phyloP scores from a whole-genome alignment of 2,329 filamentous ascomycete genomes.

The Cladosporium sp. region DNA sequence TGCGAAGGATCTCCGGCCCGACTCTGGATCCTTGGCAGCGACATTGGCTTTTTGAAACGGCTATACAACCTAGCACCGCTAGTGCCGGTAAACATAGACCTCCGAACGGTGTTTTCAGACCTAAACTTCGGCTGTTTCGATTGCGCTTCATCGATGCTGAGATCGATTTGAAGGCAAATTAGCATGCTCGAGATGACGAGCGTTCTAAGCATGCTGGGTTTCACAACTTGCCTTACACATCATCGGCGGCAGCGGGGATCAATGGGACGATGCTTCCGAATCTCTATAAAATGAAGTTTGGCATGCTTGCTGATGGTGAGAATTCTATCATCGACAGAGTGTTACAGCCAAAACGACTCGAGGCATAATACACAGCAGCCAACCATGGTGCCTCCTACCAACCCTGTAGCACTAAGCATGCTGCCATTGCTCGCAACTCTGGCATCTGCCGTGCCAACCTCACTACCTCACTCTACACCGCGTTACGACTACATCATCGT shows the following conservation, averaged over 20 bases:
- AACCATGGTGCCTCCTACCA: neutral
- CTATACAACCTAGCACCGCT: too few relatives aligned
- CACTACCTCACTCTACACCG: neutral
- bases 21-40: too few relatives aligned
- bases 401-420: neutral
- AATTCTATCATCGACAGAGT: neutral
- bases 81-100: too few relatives aligned
- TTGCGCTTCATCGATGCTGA: neutral
- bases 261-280: neutral
- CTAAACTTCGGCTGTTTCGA: neutral
- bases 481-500: slow-evolving; percentile 38
- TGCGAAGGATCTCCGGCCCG: too few relatives aligned
- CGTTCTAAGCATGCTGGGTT: neutral
- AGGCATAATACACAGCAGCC: too few relatives aligned
- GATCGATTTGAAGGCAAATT: neutral
- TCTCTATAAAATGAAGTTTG: too few relatives aligned
- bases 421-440: neutral
- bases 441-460: neutral
- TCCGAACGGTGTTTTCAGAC: neutral
- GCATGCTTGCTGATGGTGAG: neutral
- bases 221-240: neutral
- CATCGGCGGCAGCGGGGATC: neutral
- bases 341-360: neutral
- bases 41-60: too few relatives aligned
- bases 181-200: neutral